Evolutionary conservation across 2,329 filamentous ascomycete species (phyloP), one percentile per base, ranked within the genome.

Genomic region (Diplodia seriata): DNA sequence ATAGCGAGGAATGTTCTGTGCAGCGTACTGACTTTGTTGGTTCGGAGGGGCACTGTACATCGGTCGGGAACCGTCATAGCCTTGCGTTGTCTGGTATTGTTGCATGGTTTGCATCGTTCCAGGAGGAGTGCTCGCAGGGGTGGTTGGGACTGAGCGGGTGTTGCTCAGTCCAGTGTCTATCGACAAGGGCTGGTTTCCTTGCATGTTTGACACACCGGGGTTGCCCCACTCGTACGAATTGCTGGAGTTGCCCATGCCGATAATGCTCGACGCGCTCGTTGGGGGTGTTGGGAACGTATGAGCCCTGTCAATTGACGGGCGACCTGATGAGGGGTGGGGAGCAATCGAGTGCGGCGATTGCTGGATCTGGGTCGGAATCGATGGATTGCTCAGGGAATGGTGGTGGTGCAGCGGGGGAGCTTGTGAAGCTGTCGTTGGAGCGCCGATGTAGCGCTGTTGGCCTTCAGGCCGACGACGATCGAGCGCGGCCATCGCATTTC

Each of bases 211-310:
- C 29, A 79, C 78, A 56, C 77, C 78, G 69, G 74, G 72, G 68
- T 81, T 80, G 79, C 87, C 85, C 92, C 94, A 97, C 76, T 94
- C 90, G 78, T 94, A 97, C 50, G 86, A 90, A 72, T 81, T 85
- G 40, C 92, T 91, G 49, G 91, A 89, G 71, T 86, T 86, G 55
- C 89, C 89, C 85, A 97, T 92, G 70, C 86, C 82, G 81, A 89
- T 93, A 55, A 96, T 88, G 79, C 93, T 92, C 0, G 93, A 95
- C n/a, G 93, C 91, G 77, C 92, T 97, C 0, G 94, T 92, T 1
- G 94, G 94, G 43, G 94, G 94, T 3, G 94, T 97, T 3, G 94
- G 94, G 80, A 97, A 97, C 1, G 93, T 97, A 78, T 97, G 91
- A 18, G 93, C 90, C 64, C 94, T 89, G 70, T 97, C 94, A 47